phyloP scores from a whole-genome alignment of 768 basidiomycete species.

The Lactarius hengduanensis region DNA sequence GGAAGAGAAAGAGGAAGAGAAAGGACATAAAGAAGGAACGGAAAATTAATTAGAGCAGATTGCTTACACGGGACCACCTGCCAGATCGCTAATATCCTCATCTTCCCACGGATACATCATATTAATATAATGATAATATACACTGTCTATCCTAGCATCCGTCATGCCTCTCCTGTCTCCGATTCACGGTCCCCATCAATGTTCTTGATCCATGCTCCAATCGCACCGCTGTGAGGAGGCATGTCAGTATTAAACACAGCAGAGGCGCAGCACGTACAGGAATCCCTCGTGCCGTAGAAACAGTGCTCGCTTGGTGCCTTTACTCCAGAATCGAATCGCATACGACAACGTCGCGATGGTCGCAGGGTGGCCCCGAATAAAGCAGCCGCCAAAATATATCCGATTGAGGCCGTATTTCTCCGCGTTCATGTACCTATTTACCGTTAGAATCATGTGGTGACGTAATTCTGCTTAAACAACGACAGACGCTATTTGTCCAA shows the following conservation, averaged over 20 bases:
- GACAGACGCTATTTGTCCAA: conserved; percentile 98
- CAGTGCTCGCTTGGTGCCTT: conserved; percentile 92
- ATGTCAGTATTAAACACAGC: conserved; percentile 16
- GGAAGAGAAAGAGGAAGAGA: conserved; percentile 30
- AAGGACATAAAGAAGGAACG: conserved; percentile 21
- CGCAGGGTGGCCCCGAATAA: conserved; percentile 96
- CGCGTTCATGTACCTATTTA: conserved; percentile 96
- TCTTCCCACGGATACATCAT: conserved; percentile 27
- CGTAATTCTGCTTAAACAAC: conserved; percentile 10
- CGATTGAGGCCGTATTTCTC: conserved; percentile 96
- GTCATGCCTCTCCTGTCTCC: conserved; percentile 24
- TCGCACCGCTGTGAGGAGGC: conserved; percentile 62
- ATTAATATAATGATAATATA: conserved; percentile 18
- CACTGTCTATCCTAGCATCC: background rate
- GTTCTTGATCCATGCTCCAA: conserved; percentile 98
- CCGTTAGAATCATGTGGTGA: conserved; percentile 21
- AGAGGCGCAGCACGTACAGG: conserved; percentile 57
- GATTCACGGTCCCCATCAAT: conserved; percentile 52
- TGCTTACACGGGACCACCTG: conserved; percentile 26
- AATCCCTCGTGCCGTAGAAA: conserved; percentile 99
- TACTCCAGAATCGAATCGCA: conserved; percentile 99
- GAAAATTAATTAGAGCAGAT: conserved; percentile 31
- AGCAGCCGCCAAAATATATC: conserved; percentile 99
- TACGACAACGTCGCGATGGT: conserved; percentile 98
- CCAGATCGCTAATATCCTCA: conserved; percentile 28